phyloP scores from a whole-genome alignment of 768 basidiomycete genomes.

The Amanita jacksonii region DNA sequence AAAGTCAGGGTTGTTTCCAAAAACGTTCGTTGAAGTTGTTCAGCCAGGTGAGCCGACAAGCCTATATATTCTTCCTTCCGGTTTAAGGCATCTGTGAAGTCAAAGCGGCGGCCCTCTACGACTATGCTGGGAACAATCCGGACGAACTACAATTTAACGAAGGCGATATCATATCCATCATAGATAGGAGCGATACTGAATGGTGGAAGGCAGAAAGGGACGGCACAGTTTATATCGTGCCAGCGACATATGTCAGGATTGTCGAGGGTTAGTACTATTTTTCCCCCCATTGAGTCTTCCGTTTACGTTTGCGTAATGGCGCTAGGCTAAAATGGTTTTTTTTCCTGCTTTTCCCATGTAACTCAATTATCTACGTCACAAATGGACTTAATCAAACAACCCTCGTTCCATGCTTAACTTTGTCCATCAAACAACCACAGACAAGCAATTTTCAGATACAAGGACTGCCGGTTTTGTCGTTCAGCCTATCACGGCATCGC shows the following conservation, averaged over 20 bases:
- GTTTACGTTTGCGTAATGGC: conserved; percentile 42
- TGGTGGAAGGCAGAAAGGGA: conserved; percentile 96
- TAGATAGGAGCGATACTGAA: conserved; percentile 76
- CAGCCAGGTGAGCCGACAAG: conserved; percentile 43
- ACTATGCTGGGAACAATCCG: conserved; percentile 56
- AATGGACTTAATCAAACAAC: conserved; percentile 16
- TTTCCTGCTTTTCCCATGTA: conserved; percentile 42
- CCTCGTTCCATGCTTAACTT: neutral
- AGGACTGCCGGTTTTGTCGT: conserved; percentile 1
- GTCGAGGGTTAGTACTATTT: conserved; percentile 77
- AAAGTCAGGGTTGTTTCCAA: conserved; percentile 82
- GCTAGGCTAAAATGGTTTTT: conserved; percentile 75
- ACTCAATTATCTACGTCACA: conserved; percentile 22
- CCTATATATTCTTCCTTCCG: neutral
- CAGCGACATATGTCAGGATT: conserved; percentile 83
- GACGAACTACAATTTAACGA: conserved; percentile 86
- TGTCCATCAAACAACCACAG: conserved; percentile 1
- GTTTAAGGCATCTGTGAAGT: conserved; percentile 24
- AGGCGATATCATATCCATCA: conserved; percentile 67
- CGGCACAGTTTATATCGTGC: conserved; percentile 83
- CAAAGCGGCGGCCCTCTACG: conserved; percentile 71
- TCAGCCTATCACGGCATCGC: conserved; percentile 7
- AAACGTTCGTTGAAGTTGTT: conserved; percentile 73
- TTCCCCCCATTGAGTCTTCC: conserved; percentile 45
- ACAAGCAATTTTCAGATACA: neutral